Evolutionary conservation across 2,329 filamentous ascomycete genomes (phyloP), one percentile per base, ranked within the genome.

Genomic region (Colletotrichum neosansevieriae): DNA sequence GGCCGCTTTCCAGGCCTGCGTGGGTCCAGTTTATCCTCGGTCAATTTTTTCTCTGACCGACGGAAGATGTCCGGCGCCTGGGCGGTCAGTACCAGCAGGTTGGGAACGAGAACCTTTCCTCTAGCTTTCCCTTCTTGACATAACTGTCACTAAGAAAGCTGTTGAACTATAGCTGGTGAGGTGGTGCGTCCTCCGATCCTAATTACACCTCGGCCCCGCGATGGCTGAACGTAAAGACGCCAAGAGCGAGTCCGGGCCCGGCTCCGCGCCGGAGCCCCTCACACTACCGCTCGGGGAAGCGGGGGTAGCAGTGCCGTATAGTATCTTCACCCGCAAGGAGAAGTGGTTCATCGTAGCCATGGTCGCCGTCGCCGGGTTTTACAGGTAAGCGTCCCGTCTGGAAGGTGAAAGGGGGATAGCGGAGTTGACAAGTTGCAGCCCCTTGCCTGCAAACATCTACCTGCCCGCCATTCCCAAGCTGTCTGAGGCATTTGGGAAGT

Each of bases 391-490:
- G 1, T 0, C 1, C 4, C 10, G 3, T n/a, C 7, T 15, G 4
- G 4, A 4, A 1, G 51, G 17, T 17, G 11, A 5, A 13, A 38
- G 13, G 1, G 32, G 21, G 13, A 2, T 29, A 7, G 40, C 6
- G 3, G 17, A 7, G 45, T 34, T 62, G 12, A 54, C 19, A 17
- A 17, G 4, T 61, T 57, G 61, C 54, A 78, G 77, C 24, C 76
- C 76, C 15, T 58, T 79, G 34, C 77, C 77, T 0, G 76, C 77
- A 29, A 79, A 77, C 69, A 78, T 79, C 24, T 79, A 78, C 53
- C 76, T 78, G 32, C 77, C 76, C 1, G 76, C 76, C 3, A 74
- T 21, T 79, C 3, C 76, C 76, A 0, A 72, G 5, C 60, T 79
- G 7, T 65, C 75, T 3, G 47, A 57, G 0, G 76, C 72, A n/a